Base-by-base conservation (phyloP, 805 yeast species). In the Tetrapisispora phaffii region DNA sequence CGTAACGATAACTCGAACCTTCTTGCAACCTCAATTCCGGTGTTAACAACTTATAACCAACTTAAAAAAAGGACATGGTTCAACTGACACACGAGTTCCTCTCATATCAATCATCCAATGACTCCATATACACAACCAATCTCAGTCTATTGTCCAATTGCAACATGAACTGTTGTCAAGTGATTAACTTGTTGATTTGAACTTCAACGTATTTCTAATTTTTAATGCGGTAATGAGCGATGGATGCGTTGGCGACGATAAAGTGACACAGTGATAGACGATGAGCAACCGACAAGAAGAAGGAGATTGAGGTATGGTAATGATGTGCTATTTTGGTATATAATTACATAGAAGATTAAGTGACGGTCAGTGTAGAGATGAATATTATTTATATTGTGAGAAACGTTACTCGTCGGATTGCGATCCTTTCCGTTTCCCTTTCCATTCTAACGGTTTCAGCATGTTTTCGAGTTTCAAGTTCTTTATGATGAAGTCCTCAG, bases 401-500 rank as follows among this genome's bases (percentile, higher is more conserved):
- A 10, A 24, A 7, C 7, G 9, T 24, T 7, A 10, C 28, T 10
- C 10, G 34, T 32, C n/a, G 31, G 31, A 28, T 32, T 32, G n/a
- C n/a, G 34, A 15, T 10, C 17, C 4, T 8, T 26, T n/a, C 10
- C 33, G 3, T 22, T 21, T 31, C 1, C 33, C 36, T 16, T 12
- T 39, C 35, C 42, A 39, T 21, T 20, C 12, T 20, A 31, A 21
- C 19, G 45, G 34, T n/a, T 34, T 34, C 4, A 16, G 9, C 26
- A 42, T 44, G 19, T 55, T 59, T 22, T 56, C 55, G 10, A 56
- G 41, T n/a, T 57, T 43, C 29, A 70, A 59, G 48, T 75, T 77
- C 50, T 70, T 70, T n/a, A 76, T 56, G 3, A 80, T 74, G 29
- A 72, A 61, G n/a, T 71, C 75, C 47, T 76, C 77, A 0, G 80